Percentiles rank a stretch among this genome's conserved stretches.
phyloP scores from a whole-genome alignment of 2,329 filamentous ascomycete genomes.

The Lachnum nothofagi region DNA sequence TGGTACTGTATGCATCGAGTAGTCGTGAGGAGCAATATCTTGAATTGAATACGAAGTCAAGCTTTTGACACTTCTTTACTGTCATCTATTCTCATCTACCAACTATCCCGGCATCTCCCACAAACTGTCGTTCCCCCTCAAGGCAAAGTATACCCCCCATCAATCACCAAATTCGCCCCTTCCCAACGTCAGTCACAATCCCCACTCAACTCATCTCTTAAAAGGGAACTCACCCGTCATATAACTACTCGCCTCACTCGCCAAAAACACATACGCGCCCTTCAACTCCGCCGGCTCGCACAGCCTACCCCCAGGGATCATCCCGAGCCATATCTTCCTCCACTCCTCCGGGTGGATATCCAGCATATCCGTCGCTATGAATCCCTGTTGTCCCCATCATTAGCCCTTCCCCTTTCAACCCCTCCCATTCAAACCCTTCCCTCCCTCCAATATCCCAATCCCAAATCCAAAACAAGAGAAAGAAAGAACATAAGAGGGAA shows the following conservation, averaged over 20 bases:
- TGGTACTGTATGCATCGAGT: too few relatives aligned
- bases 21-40: too few relatives aligned
- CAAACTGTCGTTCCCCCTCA: too few relatives aligned
- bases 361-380: constrained; percentile 25
- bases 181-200: not conserved
- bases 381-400: not conserved
- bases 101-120: too few relatives aligned
- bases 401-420: not conserved
- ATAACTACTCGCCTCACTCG: constrained; percentile 56
- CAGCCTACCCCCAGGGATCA: constrained; percentile 15
- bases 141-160: constrained; percentile 28
- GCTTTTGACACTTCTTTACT: too few relatives aligned
- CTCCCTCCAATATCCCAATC: not conserved
- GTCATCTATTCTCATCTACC: too few relatives aligned
- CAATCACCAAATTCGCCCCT: constrained; percentile 26
- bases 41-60: too few relatives aligned
- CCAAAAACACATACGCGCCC: constrained; percentile 46
- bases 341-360: constrained; percentile 28
- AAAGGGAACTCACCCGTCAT: constrained; percentile 38
- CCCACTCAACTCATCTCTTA: not conserved
- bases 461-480: not conserved
- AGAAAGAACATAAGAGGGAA: constrained; percentile 11
- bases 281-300: constrained; percentile 34
- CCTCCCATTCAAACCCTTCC: too few relatives aligned
- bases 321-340: constrained; percentile 14